Evolutionary conservation across 2,329 filamentous ascomycete genomes (phyloP).

Genomic region (Cercospora sp.): DNA sequence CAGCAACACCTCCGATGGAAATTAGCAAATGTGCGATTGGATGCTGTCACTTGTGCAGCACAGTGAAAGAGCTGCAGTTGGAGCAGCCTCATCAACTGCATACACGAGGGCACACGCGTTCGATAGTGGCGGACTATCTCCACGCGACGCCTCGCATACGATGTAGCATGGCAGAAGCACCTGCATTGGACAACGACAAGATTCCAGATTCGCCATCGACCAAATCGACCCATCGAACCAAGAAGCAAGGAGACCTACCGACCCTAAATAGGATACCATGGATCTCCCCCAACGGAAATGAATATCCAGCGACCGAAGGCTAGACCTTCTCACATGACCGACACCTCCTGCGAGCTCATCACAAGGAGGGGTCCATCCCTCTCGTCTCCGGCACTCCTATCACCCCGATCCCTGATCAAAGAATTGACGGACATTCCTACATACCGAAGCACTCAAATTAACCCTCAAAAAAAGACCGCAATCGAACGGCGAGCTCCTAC

Average conservation of each 20-base stretch:
- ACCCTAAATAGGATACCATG: not conserved
- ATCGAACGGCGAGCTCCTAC: constrained; percentile 3
- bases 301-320: not conserved
- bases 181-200: not conserved
- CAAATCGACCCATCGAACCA: not conserved
- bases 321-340: constrained; percentile 1
- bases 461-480: not conserved
- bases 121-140: not conserved
- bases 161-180: not conserved
- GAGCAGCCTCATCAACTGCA: not conserved
- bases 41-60: not conserved
- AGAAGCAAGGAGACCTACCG: not conserved
- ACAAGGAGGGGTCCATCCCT: not conserved
- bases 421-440: constrained; percentile 1
- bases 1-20: not conserved
- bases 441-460: not conserved
- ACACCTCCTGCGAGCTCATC: constrained; percentile 1
- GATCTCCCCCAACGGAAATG: not conserved
- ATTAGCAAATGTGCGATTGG: not conserved
- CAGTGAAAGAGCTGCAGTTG: not conserved
- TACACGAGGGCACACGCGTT: not conserved
- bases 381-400: not conserved
- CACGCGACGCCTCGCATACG: not conserved
- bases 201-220: not conserved
- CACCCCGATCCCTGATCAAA: not conserved